These are phyloP conservation scores for Mucor mucedo DNA, from an alignment of 371 early-diverging fungal species.

Conservation along the genomic window DNA sequence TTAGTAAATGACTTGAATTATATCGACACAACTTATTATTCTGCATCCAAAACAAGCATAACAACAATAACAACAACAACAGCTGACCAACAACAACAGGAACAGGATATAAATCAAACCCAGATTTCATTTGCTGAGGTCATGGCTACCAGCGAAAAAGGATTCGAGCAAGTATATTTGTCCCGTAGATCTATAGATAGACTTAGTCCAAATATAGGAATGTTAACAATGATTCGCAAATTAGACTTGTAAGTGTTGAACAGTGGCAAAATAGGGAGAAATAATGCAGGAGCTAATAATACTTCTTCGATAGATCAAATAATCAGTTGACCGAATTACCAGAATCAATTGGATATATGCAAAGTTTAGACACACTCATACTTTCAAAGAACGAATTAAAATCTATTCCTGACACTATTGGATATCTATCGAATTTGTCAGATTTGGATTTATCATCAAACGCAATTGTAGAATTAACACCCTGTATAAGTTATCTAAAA, in stretches of 20 bases:
- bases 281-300: conserved; percentile 14
- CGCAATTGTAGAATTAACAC: conserved; percentile 51
- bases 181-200: conserved; percentile 15
- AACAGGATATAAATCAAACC: neutral
- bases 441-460: conserved; percentile 62
- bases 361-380: conserved; percentile 18
- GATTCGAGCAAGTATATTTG: conserved; percentile 17
- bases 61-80: neutral
- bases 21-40: conserved; percentile 24
- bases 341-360: conserved; percentile 29
- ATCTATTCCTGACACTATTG: conserved; percentile 66
- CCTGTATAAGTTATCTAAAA: conserved; percentile 39
- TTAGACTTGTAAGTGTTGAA: conserved; percentile 34
- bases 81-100: neutral
- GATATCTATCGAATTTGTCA: conserved; percentile 54
- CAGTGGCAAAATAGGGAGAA: conserved; percentile 4
- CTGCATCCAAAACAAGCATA: neutral
- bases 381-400: conserved; percentile 61
- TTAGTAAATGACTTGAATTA: conserved; percentile 21
- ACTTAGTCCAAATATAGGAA: conserved; percentile 30
- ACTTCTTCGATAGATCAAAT: conserved; percentile 22
- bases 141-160: conserved; percentile 14
- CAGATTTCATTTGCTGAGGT: conserved; percentile 23
- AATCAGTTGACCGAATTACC: conserved; percentile 34
- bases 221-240: conserved; percentile 27